Evolutionary conservation across 768 basidiomycete genomes (phyloP).

Genomic region (Suillus lakei): DNA sequence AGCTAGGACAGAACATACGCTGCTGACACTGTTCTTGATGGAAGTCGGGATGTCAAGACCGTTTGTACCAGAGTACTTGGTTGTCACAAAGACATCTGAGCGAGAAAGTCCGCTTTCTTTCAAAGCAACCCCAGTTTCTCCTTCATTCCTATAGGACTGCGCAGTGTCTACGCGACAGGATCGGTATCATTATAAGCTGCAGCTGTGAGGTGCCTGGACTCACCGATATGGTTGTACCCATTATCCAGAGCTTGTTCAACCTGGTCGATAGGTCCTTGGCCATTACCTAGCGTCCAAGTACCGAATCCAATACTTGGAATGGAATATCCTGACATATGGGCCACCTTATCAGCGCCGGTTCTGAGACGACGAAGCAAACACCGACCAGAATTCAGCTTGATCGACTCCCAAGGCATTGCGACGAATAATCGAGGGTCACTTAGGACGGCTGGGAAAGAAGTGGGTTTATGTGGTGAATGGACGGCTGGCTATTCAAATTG

Average conservation of each 20-base stretch:
- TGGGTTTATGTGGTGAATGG: conserved; percentile 3
- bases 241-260: conserved; percentile 66
- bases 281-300: conserved; percentile 36
- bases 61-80: conserved; percentile 60
- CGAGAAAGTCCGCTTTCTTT: conserved; percentile 61
- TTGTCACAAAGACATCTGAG: conserved; percentile 64
- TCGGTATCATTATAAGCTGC: background rate
- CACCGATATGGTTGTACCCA: conserved; percentile 69
- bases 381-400: background rate
- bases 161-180: conserved; percentile 52
- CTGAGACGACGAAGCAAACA: background rate
- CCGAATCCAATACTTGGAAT: conserved; percentile 4
- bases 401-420: conserved; percentile 1
- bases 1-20: conserved; percentile 37
- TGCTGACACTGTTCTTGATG: conserved; percentile 58
- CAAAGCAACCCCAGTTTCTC: conserved; percentile 43
- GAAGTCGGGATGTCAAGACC: conserved; percentile 59
- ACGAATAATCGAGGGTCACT: background rate
- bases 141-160: conserved; percentile 62
- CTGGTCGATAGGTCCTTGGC: conserved; percentile 52
- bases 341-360: background rate
- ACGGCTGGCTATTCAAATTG: background rate
- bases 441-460: background rate
- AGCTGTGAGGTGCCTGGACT: conserved; percentile 17
- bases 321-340: background rate